These are phyloP conservation scores for Debaryomyces maramus DNA, from an alignment of 805 yeast species.

Conservation along the genomic window DNA sequence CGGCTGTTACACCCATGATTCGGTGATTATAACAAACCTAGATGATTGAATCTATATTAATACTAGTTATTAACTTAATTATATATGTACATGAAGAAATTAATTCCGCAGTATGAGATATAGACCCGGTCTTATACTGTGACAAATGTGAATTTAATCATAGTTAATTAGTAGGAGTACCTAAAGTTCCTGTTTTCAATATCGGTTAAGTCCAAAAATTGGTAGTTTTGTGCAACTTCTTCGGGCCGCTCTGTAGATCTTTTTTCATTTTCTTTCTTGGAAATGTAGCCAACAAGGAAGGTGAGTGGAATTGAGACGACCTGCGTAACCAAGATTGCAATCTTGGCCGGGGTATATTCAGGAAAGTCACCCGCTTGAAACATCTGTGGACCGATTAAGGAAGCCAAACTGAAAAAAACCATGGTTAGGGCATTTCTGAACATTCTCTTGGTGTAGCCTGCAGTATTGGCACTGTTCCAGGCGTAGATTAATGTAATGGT, in stretches of 20 bases:
- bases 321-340: conserved; percentile 53
- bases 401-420: conserved; percentile 67
- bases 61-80: too few species aligned
- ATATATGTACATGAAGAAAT: too few species aligned
- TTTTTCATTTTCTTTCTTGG: conserved; percentile 49
- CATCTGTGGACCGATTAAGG: conserved; percentile 66
- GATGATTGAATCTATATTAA: too few species aligned
- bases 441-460: conserved; percentile 75
- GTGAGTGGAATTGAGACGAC: conserved; percentile 46
- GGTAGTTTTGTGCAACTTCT: conserved; percentile 31
- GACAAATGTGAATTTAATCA: too few species aligned
- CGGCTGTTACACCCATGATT: too few species aligned
- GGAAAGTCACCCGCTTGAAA: conserved; percentile 57
- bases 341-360: conserved; percentile 57
- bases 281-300: conserved; percentile 41
- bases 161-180: conserved; percentile 45
- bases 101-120: too few species aligned
- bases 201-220: conserved; percentile 61
- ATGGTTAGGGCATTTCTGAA: conserved; percentile 58
- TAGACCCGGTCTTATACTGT: too few species aligned
- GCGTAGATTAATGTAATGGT: conserved; percentile 58
- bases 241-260: conserved; percentile 24
- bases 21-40: too few species aligned
- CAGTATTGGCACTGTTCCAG: conserved; percentile 64
- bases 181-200: conserved; percentile 57